phyloP scores from a whole-genome alignment of 176 grass and related monocot genomes.

The Pontederia paniculata region DNA sequence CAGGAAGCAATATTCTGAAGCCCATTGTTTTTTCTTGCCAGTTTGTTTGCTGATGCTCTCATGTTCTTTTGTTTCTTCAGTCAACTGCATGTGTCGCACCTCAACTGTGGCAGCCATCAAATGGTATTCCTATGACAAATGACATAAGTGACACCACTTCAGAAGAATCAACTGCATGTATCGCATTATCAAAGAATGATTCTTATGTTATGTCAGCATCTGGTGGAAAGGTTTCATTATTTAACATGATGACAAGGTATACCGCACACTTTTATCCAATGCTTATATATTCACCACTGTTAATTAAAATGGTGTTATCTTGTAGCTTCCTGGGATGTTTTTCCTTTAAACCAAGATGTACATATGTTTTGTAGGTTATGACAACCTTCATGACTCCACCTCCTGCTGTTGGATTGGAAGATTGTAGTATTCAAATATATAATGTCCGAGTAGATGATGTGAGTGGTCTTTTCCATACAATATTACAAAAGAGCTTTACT shows the following conservation, averaged over 20 bases:
- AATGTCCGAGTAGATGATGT: slow-evolving; percentile 98
- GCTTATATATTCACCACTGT: too few relatives aligned
- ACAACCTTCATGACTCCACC: slow-evolving; percentile 97
- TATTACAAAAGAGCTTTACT: not conserved
- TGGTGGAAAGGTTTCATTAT: slow-evolving; percentile 90
- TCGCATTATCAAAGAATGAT: slow-evolving; percentile 99
- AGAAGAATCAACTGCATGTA: slow-evolving; percentile 87
- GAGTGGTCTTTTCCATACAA: not conserved
- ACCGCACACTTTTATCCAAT: not conserved
- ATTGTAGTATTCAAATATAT: slow-evolving; percentile 97
- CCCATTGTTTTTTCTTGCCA: slow-evolving; percentile 23
- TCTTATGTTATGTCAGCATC: slow-evolving; percentile 99
- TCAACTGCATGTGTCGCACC: slow-evolving; percentile 70
- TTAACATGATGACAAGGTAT: slow-evolving; percentile 99
- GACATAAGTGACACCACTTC: slow-evolving; percentile 74
- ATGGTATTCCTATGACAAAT: slow-evolving; percentile 99
- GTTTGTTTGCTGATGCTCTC: slow-evolving; percentile 16
- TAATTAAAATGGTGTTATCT: not conserved
- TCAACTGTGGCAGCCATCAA: slow-evolving; percentile 85
- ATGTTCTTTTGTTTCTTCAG: slow-evolving; percentile 33
- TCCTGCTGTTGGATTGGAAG: slow-evolving; percentile 97
- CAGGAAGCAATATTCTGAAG: slow-evolving; percentile 1
- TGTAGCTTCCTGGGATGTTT: not conserved
- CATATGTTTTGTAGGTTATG: slow-evolving; percentile 55
- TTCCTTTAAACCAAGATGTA: slow-evolving; percentile 8